Evolutionary conservation across 2,329 filamentous ascomycete species (phyloP), one percentile per base, ranked within the genome.

Genomic region (Aureobasidium sp.): DNA sequence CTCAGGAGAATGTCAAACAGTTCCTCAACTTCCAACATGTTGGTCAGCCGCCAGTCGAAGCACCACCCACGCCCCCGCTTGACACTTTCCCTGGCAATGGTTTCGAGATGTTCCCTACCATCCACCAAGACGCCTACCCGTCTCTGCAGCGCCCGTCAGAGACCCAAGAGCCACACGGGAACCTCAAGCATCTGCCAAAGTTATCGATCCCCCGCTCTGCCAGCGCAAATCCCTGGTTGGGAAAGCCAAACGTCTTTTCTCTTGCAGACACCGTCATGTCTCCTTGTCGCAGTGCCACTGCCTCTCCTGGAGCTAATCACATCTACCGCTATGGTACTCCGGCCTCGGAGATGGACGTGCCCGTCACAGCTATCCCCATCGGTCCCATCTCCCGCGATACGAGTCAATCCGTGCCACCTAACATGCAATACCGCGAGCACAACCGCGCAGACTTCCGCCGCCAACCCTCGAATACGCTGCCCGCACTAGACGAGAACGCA

Each of bases 1-100:
- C 92, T 6, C 92, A 95, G 73, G 92, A 97, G 75, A 96, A 93
- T 68, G 91, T 97, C 39, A 87, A 90, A 70, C 90, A 96, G 67
- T 97, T 96, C 75, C 82, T 97, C 59, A 84, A 84, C 70, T 92
- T 96, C 72, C 93, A 97, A 72, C 87, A 89, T 72, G 71, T 84
- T 67, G 68, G 70, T 62, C n/a, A 57, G 59, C 27, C 66, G 68
- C 65, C 67, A 27, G 63, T 65, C 64, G 82, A 87, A 59, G 82
- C 88, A n/a, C 84, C 85, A 8, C 83, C 83, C 9, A 87, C 87
- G 8, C 87, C 89, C 17, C 86, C 87, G 4, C 66, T 73, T 45
- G 74, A 77, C 37, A 71, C 75, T 66, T 76, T 77, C 61, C 73
- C 74, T n/a, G 60, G 54, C 29, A 63, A 66, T 31, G 61, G 62